Conservation (phyloP, 2,329 filamentous ascomycete genomes). For the Xylaria hypoxylon region DNA sequence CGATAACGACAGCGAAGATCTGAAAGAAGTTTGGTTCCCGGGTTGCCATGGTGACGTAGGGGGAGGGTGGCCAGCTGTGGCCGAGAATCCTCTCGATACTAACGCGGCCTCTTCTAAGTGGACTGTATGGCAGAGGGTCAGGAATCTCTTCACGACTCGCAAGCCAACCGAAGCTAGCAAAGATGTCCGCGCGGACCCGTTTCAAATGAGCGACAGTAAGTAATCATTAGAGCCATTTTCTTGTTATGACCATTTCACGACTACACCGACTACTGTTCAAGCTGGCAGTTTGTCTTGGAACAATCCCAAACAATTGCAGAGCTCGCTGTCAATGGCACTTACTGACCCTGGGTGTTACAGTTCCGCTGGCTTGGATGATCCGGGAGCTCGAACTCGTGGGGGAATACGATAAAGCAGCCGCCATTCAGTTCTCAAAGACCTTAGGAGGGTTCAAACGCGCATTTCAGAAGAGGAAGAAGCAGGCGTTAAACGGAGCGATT, state of each 20-base stretch:
- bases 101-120: slow-evolving; percentile 40
- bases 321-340: background rate
- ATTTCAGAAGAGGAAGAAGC: slow-evolving; percentile 49
- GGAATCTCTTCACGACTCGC: slow-evolving; percentile 53
- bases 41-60: slow-evolving; percentile 66
- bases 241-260: background rate
- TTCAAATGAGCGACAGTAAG: slow-evolving; percentile 60
- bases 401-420: slow-evolving; percentile 46
- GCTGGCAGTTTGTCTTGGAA: background rate
- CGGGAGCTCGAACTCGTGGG: slow-evolving; percentile 58
- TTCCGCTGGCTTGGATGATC: slow-evolving; percentile 66
- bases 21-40: slow-evolving; percentile 67
- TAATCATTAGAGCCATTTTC: background rate
- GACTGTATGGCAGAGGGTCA: slow-evolving; percentile 52
- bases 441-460: slow-evolving; percentile 50
- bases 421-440: slow-evolving; percentile 53
- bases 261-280: background rate
- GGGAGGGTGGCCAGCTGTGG: slow-evolving; percentile 61
- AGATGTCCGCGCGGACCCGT: slow-evolving; percentile 50
- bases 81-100: slow-evolving; percentile 41
- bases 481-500: slow-evolving; percentile 51
- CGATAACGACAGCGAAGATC: slow-evolving; percentile 52
- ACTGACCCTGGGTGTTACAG: background rate
- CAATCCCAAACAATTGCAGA: background rate
- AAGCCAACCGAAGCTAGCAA: slow-evolving; percentile 50